Evolutionary conservation across 2,329 filamentous ascomycete species (phyloP).

Genomic region (Cercospora sesami): DNA sequence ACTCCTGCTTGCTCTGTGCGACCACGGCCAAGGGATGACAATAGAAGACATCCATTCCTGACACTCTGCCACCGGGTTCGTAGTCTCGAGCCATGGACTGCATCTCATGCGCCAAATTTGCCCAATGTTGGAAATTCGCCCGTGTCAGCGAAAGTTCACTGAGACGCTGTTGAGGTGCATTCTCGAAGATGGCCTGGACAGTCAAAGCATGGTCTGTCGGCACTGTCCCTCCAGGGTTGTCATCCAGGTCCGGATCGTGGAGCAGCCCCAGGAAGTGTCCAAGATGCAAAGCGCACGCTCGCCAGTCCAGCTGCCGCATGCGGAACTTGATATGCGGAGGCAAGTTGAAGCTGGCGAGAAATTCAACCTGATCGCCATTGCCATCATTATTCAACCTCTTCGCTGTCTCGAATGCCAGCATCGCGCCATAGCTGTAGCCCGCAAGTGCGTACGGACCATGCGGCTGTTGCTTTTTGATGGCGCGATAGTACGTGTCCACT

Average conservation of each 20-base stretch:
- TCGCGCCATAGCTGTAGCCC: constrained; percentile 54
- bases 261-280: constrained; percentile 46
- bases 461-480: constrained; percentile 48
- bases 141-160: background rate
- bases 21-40: constrained; percentile 40
- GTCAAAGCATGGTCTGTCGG: background rate
- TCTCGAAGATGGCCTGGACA: background rate
- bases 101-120: constrained; percentile 12
- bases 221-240: background rate
- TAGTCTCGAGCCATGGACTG: constrained; percentile 35
- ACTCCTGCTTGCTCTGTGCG: constrained; percentile 36
- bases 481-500: constrained; percentile 43
- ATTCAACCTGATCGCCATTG: constrained; percentile 38
- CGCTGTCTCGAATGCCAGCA: constrained; percentile 53
- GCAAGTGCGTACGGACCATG: constrained; percentile 54
- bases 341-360: constrained; percentile 50
- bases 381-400: constrained; percentile 45
- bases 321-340: constrained; percentile 51
- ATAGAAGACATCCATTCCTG: constrained; percentile 46
- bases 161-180: background rate
- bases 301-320: constrained; percentile 46
- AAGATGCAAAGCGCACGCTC: constrained; percentile 44
- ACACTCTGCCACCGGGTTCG: constrained; percentile 44
- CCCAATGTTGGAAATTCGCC: constrained; percentile 5
- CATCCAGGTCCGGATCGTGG: constrained; percentile 23